Evolutionary conservation across 495 filamentous ascomycete genomes (phyloP).

Genomic region (Hypoxylon lienhwacheense): DNA sequence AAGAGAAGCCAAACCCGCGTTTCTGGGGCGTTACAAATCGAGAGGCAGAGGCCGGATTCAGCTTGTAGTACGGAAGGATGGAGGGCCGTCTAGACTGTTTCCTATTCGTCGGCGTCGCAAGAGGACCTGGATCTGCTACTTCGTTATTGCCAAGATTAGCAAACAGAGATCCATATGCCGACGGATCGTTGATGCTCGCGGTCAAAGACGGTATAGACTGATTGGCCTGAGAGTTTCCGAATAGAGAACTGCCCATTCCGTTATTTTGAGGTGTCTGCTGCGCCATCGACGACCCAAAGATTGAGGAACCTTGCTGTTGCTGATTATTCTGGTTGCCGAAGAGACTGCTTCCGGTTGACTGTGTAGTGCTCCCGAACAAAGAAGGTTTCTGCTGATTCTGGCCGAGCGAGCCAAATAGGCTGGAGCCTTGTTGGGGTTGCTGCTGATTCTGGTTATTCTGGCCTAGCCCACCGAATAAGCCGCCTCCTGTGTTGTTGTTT

Average conservation of each 20-base stretch:
- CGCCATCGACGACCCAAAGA: conserved; percentile 46
- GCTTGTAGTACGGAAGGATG: conserved; percentile 81
- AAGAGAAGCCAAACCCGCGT: conserved; percentile 82
- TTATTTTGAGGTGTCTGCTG: conserved; percentile 55
- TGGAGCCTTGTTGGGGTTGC: conserved; percentile 46
- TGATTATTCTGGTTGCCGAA: conserved; percentile 61
- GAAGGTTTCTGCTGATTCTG: conserved; percentile 46
- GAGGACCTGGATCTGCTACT: conserved; percentile 70
- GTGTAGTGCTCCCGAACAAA: conserved; percentile 46
- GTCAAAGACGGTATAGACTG: conserved; percentile 64
- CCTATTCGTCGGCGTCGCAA: conserved; percentile 83
- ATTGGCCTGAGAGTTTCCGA: conserved; percentile 44
- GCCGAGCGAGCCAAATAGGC: conserved; percentile 49
- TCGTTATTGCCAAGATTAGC: conserved; percentile 64
- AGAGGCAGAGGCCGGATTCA: conserved; percentile 77
- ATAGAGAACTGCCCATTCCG: conserved; percentile 46
- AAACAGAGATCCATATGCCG: conserved; percentile 87
- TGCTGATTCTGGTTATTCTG: conserved; percentile 60
- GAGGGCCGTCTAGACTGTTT: conserved; percentile 71
- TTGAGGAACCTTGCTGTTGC: conserved; percentile 43
- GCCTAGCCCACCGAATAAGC: conserved; percentile 55
- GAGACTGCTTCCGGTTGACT: conserved; percentile 55
- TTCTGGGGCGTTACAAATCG: conserved; percentile 81
- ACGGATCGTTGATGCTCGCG: conserved; percentile 72
- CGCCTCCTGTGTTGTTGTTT: conserved; percentile 45